A percentile compares a stretch with the other conserved stretches of the same genome.
Evolutionary conservation across 768 basidiomycete genomes (phyloP).

Genomic region (Lactarius psammicola): DNA sequence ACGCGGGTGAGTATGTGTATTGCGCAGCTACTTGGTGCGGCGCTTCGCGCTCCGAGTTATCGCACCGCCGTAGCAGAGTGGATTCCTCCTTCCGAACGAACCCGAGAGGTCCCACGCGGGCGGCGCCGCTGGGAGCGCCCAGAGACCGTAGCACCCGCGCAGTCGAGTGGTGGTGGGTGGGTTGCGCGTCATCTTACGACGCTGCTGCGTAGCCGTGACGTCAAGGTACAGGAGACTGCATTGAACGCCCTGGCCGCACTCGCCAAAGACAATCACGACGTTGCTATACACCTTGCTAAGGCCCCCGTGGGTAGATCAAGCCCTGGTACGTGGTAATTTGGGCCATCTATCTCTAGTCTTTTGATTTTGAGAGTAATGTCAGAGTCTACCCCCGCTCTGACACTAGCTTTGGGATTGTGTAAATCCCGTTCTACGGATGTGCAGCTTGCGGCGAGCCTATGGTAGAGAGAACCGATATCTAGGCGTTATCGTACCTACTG

Average conservation of each 20-base stretch:
- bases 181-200: conserved; percentile 50
- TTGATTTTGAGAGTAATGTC: neutral
- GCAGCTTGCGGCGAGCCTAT: conserved; percentile 68
- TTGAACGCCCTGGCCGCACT: conserved; percentile 64
- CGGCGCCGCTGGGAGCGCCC: conserved; percentile 77
- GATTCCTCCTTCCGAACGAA: conserved; percentile 57
- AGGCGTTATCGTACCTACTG: conserved; percentile 1
- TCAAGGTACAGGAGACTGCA: conserved; percentile 66
- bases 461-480: conserved; percentile 41
- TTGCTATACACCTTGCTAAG: conserved; percentile 52
- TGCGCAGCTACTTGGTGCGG: conserved; percentile 56
- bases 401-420: conserved; percentile 48
- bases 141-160: conserved; percentile 40
- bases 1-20: conserved; percentile 48
- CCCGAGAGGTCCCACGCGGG: conserved; percentile 49
- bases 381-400: conserved; percentile 40
- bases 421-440: conserved; percentile 60
- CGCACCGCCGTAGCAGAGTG: conserved; percentile 56
- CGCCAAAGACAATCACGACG: conserved; percentile 55
- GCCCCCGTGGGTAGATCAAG: conserved; percentile 17
- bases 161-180: conserved; percentile 50
- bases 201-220: conserved; percentile 51
- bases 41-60: conserved; percentile 50
- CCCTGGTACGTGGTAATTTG: conserved; percentile 11
- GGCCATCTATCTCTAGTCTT: neutral